A percentile compares a stretch with the other conserved stretches of the same genome.
Conservation (phyloP, 2,329 filamentous ascomycete species). For the Sporothrix euskadiensis region DNA sequence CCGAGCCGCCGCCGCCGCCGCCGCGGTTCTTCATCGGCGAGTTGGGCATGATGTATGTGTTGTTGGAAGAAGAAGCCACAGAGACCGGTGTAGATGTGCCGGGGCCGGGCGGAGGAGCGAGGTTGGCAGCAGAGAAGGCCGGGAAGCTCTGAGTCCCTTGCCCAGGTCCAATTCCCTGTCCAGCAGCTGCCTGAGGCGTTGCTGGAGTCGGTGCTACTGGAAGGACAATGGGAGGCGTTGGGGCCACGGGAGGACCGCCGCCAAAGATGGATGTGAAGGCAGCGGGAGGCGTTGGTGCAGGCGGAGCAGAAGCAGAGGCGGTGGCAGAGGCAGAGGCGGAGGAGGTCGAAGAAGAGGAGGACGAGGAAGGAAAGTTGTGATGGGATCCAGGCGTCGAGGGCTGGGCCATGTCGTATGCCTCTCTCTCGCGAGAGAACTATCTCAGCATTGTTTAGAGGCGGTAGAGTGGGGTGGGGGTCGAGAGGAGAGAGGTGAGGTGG, state of each 20-base stretch:
- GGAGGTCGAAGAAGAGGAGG: conserved; percentile 3
- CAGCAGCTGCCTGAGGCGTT: not conserved
- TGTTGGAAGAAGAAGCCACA: conserved; percentile 62
- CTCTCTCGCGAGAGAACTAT: conserved; percentile 32
- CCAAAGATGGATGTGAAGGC: conserved; percentile 27
- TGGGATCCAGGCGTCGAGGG: conserved; percentile 24
- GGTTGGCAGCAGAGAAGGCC: not conserved
- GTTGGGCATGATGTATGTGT: conserved; percentile 89
- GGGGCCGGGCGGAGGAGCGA: not conserved
- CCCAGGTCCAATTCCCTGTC: not conserved
- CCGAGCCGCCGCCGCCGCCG: conserved; percentile 58
- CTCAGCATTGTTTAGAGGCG: conserved; percentile 30
- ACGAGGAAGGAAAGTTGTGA: conserved; percentile 14
- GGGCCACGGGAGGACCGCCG: conserved; percentile 14
- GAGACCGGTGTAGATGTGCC: conserved; percentile 46
- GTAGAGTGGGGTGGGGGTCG: not conserved
- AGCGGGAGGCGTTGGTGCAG: conserved; percentile 10
- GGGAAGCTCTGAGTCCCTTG: not conserved
- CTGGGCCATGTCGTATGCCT: conserved; percentile 32
- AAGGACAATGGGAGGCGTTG: not conserved
- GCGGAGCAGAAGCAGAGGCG: not conserved
- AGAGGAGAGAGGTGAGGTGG: not conserved
- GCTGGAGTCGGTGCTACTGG: not conserved
- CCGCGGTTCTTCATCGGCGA: conserved; percentile 70
- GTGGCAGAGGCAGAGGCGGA: not conserved